A percentile compares a stretch with the other conserved stretches of the same genome.
Evolutionary conservation across 1,284 basidiomycete genomes (phyloP).

Genomic region (Ganoderma resinaceum): DNA sequence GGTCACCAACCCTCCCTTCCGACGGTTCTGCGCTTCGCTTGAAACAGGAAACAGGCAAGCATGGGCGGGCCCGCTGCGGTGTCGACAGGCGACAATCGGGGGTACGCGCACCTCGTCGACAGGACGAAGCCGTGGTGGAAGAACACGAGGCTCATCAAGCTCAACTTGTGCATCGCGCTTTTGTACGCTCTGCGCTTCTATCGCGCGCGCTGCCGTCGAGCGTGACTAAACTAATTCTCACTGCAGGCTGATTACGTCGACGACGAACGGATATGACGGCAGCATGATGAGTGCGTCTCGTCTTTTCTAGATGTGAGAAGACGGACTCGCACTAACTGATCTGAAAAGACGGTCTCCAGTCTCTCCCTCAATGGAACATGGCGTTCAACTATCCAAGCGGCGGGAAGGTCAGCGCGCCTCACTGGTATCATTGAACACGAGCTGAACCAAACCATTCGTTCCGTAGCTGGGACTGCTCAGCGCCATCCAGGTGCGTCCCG

Average conservation of each 20-base stretch:
- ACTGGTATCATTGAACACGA: background rate
- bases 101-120: conserved; percentile 38
- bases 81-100: conserved; percentile 26
- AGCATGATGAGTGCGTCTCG: conserved; percentile 66
- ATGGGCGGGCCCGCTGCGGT: conserved; percentile 41
- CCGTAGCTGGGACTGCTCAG: conserved; percentile 68
- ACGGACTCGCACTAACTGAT: no score
- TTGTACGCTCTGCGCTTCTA: conserved; percentile 48
- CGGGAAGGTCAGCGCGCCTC: conserved; percentile 41
- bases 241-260: conserved; percentile 70
- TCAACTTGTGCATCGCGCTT: conserved; percentile 71
- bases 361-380: conserved; percentile 62
- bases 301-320: background rate
- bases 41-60: conserved; percentile 20
- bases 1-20: background rate
- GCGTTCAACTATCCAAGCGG: conserved; percentile 64
- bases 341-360: conserved; percentile 63
- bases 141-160: conserved; percentile 50
- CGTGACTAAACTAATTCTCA: background rate
- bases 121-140: conserved; percentile 40
- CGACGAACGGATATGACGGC: conserved; percentile 76
- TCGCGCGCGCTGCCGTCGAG: no score
- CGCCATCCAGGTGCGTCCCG: conserved; percentile 66
- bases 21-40: background rate
- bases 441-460: background rate